phyloP scores from a whole-genome alignment of 2,329 filamentous ascomycete species.

The Aspergillus clavatus region DNA sequence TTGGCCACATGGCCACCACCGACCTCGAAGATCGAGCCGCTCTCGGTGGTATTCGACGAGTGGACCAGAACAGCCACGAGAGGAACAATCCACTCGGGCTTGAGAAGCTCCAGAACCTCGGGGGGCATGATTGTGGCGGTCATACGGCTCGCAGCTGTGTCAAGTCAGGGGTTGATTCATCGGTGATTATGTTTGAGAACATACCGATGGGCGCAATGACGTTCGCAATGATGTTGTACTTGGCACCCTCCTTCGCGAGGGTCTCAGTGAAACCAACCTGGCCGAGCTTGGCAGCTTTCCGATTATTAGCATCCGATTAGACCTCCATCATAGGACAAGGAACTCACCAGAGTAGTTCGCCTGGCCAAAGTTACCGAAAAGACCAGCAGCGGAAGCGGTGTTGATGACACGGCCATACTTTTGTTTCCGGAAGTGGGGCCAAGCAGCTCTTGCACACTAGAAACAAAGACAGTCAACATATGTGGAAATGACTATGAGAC shows the following conservation, averaged over 20 bases:
- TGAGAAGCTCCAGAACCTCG: slow-evolving; percentile 78
- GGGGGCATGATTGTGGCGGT: slow-evolving; percentile 92
- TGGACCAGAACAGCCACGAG: slow-evolving; percentile 85
- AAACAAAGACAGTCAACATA: slow-evolving; percentile 14
- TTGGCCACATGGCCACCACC: slow-evolving; percentile 91
- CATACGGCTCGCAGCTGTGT: slow-evolving; percentile 80
- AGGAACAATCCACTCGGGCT: slow-evolving; percentile 93
- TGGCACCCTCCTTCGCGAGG: slow-evolving; percentile 90
- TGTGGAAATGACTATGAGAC: neutral
- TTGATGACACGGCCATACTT: slow-evolving; percentile 97
- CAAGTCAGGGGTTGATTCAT: neutral
- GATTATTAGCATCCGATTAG: slow-evolving; percentile 24
- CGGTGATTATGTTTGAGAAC: slow-evolving; percentile 6
- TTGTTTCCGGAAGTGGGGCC: slow-evolving; percentile 97
- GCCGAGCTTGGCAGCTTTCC: slow-evolving; percentile 77
- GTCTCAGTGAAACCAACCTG: slow-evolving; percentile 98
- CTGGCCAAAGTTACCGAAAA: slow-evolving; percentile 95
- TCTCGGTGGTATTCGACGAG: slow-evolving; percentile 76
- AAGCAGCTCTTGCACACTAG: slow-evolving; percentile 80
- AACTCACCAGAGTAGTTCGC: slow-evolving; percentile 77
- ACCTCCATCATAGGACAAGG: slow-evolving; percentile 1
- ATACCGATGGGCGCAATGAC: slow-evolving; percentile 79
- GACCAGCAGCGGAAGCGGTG: slow-evolving; percentile 89
- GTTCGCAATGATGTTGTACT: slow-evolving; percentile 97
- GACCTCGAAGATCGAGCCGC: slow-evolving; percentile 85